Evolutionary conservation across 192 early-diverging fungal species (phyloP).

Genomic region (Phlyctochytrium arcticum): DNA sequence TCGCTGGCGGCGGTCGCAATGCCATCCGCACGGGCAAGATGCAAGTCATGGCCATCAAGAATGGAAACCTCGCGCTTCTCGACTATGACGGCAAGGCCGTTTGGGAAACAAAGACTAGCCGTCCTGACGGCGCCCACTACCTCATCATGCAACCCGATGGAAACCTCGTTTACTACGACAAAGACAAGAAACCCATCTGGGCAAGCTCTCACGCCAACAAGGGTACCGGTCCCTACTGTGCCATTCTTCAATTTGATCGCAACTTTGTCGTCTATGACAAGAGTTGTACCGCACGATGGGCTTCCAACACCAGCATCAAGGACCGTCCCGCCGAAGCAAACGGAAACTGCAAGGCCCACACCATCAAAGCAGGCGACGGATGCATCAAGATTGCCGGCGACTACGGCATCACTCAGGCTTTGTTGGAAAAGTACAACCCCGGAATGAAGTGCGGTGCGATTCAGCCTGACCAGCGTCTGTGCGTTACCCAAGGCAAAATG

Average conservation of each 20-base stretch:
- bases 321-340: conserved; percentile 1
- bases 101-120: background rate
- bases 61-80: background rate
- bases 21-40: conserved; percentile 1
- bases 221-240: conserved; percentile 1
- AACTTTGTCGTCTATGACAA: conserved; percentile 2
- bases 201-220: background rate
- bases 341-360: background rate
- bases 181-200: background rate
- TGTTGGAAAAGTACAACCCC: conserved; percentile 1
- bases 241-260: background rate
- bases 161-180: conserved; percentile 2
- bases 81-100: background rate
- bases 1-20: background rate
- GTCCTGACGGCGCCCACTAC: background rate
- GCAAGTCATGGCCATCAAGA: background rate
- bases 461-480: conserved; percentile 1
- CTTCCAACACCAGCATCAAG: background rate
- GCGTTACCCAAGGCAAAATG: background rate
- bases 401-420: background rate
- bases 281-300: background rate
- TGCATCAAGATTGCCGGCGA: background rate
- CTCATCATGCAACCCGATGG: background rate
- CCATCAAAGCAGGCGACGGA: background rate
- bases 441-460: conserved; percentile 5